Evolutionary conservation across 1,284 basidiomycete genomes (phyloP).

Genomic region (Cystobasidium slooffiae): DNA sequence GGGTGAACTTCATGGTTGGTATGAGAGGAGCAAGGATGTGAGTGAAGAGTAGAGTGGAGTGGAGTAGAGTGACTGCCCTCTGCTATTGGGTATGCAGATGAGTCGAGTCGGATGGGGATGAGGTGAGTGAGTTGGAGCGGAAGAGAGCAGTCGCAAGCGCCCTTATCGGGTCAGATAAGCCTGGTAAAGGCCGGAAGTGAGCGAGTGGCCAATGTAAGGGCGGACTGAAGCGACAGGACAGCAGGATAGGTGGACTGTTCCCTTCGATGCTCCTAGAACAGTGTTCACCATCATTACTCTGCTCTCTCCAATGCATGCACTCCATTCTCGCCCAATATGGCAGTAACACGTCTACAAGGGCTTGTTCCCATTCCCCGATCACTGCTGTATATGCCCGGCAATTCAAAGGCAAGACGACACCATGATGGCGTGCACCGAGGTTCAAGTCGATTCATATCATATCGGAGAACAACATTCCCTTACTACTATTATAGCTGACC

Average conservation of each 20-base stretch:
- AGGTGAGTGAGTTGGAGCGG: not conserved
- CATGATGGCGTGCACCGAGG: conserved; percentile 12
- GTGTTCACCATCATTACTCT: not conserved
- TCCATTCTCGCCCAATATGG: conserved; percentile 14
- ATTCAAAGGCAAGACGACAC: not conserved
- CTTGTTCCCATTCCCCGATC: not conserved
- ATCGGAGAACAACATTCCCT: too few species aligned
- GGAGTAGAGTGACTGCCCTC: too few species aligned
- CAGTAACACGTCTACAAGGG: not conserved
- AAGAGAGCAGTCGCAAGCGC: not conserved
- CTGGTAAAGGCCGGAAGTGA: not conserved
- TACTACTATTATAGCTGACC: too few species aligned
- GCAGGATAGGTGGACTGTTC: not conserved
- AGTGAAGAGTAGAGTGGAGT: conserved; percentile 1
- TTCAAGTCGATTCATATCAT: not conserved
- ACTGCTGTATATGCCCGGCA: not conserved
- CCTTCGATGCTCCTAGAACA: not conserved
- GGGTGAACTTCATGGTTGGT: conserved; percentile 34
- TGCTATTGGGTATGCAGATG: not conserved
- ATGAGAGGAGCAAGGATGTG: not conserved
- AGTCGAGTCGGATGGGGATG: conserved; percentile 1
- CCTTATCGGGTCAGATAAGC: conserved; percentile 13
- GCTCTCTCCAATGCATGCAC: not conserved
- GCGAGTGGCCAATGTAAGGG: not conserved
- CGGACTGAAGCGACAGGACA: not conserved